These are phyloP conservation scores for Aspergillus hiratsukae DNA, from an alignment of 2,329 filamentous ascomycete species.

Conservation along the genomic window DNA sequence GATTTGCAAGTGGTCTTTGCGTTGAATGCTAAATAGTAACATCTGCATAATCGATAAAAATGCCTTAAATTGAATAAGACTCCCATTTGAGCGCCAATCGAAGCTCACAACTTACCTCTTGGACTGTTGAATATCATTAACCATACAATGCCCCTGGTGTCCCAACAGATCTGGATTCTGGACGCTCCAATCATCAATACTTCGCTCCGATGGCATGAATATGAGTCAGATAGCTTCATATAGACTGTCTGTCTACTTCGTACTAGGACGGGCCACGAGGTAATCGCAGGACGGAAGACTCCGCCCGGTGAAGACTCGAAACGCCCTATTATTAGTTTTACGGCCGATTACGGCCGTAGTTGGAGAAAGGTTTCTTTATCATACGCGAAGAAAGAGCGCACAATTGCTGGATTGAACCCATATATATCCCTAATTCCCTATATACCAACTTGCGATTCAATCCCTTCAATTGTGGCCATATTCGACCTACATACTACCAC, in stretches of 20 bases:
- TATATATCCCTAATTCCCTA: neutral
- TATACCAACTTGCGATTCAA: neutral
- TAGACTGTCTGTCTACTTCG: neutral
- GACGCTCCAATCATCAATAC: neutral
- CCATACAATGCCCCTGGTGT: neutral
- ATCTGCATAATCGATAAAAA: no score
- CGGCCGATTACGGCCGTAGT: constrained; percentile 4
- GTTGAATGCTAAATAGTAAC: neutral
- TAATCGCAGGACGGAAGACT: constrained; percentile 10
- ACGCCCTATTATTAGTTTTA: neutral
- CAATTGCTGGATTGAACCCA: neutral
- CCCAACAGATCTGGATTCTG: neutral
- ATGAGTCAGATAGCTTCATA: neutral
- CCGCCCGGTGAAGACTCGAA: constrained; percentile 9
- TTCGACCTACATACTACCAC: neutral
- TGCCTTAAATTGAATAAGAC: neutral
- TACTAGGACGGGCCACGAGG: neutral
- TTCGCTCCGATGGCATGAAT: neutral
- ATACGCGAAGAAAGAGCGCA: neutral
- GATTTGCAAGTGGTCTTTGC: neutral
- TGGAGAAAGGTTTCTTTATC: neutral
- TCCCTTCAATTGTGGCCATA: neutral
- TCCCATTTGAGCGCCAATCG: neutral
- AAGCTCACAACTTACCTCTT: neutral
- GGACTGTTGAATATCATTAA: neutral